A percentile compares a stretch with the other conserved stretches of the same genome.
Conservation (phyloP, 2,329 filamentous ascomycete species). For the Blumeria graminis region DNA sequence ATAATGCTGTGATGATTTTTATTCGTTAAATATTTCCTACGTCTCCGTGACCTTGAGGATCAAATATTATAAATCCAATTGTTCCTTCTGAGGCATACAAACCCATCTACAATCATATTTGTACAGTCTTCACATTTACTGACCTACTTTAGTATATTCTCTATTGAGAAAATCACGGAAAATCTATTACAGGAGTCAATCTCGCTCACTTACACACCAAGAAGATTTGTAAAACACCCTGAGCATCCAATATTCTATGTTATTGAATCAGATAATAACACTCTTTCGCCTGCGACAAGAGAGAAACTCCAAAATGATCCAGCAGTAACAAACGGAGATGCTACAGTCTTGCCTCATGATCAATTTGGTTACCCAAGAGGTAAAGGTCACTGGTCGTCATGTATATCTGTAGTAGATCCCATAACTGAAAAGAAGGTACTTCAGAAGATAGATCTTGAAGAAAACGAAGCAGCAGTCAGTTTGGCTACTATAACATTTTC, state of each 20-base stretch:
- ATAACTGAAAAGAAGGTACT: slow-evolving; percentile 47
- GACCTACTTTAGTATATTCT: slow-evolving; percentile 49
- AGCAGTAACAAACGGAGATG: slow-evolving; percentile 44
- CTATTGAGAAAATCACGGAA: slow-evolving; percentile 63
- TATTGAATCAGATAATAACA: slow-evolving; percentile 82
- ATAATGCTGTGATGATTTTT: slow-evolving; percentile 19
- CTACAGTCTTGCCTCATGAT: slow-evolving; percentile 43
- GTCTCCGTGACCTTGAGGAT: slow-evolving; percentile 18
- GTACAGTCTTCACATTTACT: slow-evolving; percentile 5
- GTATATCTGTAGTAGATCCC: slow-evolving; percentile 79
- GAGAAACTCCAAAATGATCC: slow-evolving; percentile 52
- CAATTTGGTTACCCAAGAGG: slow-evolving; percentile 79
- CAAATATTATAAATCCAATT: slow-evolving; percentile 59
- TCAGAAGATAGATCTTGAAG: slow-evolving; percentile 56
- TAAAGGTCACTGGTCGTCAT: slow-evolving; percentile 79
- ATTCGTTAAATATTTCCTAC: slow-evolving; percentile 18
- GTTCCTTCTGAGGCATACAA: slow-evolving; percentile 66
- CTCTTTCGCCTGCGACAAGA: slow-evolving; percentile 55
- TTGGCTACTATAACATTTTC: slow-evolving; percentile 65
- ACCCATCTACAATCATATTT: too few relatives aligned
- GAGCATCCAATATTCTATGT: slow-evolving; percentile 81
- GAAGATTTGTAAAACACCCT: slow-evolving; percentile 67
- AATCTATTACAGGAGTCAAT: slow-evolving; percentile 74
- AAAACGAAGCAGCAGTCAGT: slow-evolving; percentile 82
- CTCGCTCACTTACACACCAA: slow-evolving; percentile 71